phyloP scores from a whole-genome alignment of 2,329 filamentous ascomycete species.

The Alternaria triticina region DNA sequence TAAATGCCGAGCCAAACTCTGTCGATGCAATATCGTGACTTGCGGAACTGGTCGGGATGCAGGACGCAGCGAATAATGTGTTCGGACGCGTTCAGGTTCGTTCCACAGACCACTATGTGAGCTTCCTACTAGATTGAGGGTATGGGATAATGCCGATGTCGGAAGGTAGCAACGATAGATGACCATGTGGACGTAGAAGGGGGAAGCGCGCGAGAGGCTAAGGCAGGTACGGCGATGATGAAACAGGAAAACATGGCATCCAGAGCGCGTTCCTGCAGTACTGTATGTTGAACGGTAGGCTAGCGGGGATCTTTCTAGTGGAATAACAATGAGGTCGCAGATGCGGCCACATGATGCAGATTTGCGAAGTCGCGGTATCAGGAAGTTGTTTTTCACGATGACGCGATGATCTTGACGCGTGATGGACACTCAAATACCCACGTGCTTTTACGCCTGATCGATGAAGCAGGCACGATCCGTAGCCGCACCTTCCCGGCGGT shows the following conservation, averaged over 20 bases:
- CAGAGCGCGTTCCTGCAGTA: slow-evolving; percentile 12
- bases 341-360: slow-evolving; percentile 3
- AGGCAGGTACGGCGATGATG: slow-evolving; percentile 15
- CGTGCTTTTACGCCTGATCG: neutral
- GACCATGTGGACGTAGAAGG: neutral
- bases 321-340: slow-evolving; percentile 5
- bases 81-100: neutral
- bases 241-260: neutral
- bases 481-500: neutral
- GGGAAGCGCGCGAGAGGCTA: neutral
- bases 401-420: neutral
- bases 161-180: neutral
- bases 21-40: neutral
- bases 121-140: neutral
- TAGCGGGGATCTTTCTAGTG: neutral
- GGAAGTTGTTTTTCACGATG: neutral
- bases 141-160: neutral
- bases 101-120: neutral
- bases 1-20: neutral
- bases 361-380: neutral
- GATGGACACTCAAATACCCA: neutral
- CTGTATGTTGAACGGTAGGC: neutral
- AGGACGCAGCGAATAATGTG: neutral
- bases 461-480: neutral
- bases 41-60: neutral